Percentiles rank a stretch among this genome's conserved stretches.
Conservation (phyloP, 345 rosid species). For the Rhodomyrtus tomentosa region DNA sequence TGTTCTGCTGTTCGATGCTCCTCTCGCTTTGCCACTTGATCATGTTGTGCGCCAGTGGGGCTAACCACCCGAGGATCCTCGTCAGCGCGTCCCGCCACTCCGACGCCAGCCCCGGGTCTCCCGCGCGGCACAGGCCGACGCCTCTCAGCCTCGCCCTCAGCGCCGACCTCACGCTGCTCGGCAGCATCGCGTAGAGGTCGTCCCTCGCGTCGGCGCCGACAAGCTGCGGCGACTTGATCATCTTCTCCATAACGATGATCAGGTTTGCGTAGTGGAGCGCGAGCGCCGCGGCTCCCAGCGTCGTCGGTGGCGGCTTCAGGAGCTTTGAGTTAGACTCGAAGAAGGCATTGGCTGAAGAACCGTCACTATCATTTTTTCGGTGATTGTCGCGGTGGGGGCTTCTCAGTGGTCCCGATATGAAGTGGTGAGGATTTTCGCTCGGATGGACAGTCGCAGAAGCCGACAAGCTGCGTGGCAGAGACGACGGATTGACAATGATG, state of each 20-base stretch:
- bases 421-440: constrained; percentile 12
- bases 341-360: constrained; percentile 14
- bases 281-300: constrained; percentile 71
- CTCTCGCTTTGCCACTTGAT: constrained; percentile 96
- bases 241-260: constrained; percentile 81
- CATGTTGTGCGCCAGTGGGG: constrained; percentile 93
- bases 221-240: constrained; percentile 86
- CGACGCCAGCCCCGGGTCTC: constrained; percentile 61
- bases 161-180: constrained; percentile 50
- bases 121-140: constrained; percentile 51
- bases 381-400: constrained; percentile 14
- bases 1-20: constrained; percentile 79
- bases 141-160: constrained; percentile 65
- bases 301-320: constrained; percentile 52
- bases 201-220: constrained; percentile 90
- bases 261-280: constrained; percentile 80
- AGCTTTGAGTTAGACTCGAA: constrained; percentile 55
- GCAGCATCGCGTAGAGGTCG: constrained; percentile 80
- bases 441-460: constrained; percentile 82
- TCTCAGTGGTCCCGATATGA: constrained; percentile 16
- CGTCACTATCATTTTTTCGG: constrained; percentile 4
- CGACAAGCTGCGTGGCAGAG: constrained; percentile 60
- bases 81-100: constrained; percentile 83
- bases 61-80: constrained; percentile 70
- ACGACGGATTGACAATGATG: constrained; percentile 15